Evolutionary conservation across 1,139 yeast genomes (phyloP), one percentile per base, ranked within the genome.

Genomic region (Candida pseudoviswanathii): DNA sequence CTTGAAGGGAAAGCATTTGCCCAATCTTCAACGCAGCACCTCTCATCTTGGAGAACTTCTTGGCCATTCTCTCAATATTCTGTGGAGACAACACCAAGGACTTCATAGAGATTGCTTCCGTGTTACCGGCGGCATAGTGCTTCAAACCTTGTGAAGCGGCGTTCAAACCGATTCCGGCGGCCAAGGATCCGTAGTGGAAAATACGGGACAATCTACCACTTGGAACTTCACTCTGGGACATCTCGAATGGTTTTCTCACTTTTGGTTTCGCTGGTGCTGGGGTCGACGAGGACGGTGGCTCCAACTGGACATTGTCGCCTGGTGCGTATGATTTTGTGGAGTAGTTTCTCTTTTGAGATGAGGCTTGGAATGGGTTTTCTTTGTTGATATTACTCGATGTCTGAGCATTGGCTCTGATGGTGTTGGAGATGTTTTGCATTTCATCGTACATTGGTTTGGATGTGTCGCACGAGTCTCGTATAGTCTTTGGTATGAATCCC

Each of bases 11-110:
- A 66, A 95, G 73, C 86, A 94, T 82, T 70, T 94, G 99, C 11
- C 99, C 99, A 48, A 94, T 81, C 64, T 94, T 94, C 61, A 94
- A 77, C 2, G 99, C 99, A 2, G 99, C 99, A 10, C 99, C 99
- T 63, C 99, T 80, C 99, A 94, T 94, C 63, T 89, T 85, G 47
- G 95, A 84, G 60, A 94, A 83, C 65, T 90, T 91, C 57, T 81
- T 83, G 11, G 96, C 96, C 76, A 94, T 82, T 48, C 96, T 72
- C 60, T 94, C 97, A 44, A 94, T 85, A 65, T 94, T 94, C 27
- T 82, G 81, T 2, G 96, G 92, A 3, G 90, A 85, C 56, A 94
- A 74, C 3, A 95, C 72, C 43, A 91, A 67, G 1, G 87, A 81
- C 53, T 79, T 79, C 68, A 84, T 69, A 10, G 81, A 70, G n/a